Percentiles rank a stretch among this genome's conserved stretches.
Evolutionary conservation across 345 rosid genomes (phyloP).

Genomic region (Erucastrum elatum): DNA sequence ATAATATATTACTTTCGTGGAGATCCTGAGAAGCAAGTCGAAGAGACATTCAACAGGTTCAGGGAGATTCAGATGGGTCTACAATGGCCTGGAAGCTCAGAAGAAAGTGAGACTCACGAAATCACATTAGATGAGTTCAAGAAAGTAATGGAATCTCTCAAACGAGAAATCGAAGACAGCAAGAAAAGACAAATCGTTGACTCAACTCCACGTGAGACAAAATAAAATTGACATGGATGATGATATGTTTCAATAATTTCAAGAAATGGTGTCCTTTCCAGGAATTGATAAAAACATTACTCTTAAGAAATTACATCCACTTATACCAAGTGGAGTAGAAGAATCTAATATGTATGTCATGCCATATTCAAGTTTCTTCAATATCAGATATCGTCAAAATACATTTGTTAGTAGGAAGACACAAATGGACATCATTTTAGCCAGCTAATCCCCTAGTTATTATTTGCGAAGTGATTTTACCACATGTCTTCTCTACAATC

Average conservation of each 20-base stretch:
- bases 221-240: background rate
- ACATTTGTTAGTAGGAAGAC: background rate
- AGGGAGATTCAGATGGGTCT: slow-evolving; percentile 34
- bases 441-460: no score
- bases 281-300: background rate
- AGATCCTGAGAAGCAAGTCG: slow-evolving; percentile 22
- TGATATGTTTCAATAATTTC: background rate
- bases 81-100: slow-evolving; percentile 36
- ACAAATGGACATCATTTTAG: background rate
- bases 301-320: background rate
- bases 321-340: background rate
- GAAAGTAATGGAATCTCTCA: slow-evolving; percentile 44
- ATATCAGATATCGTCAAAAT: background rate
- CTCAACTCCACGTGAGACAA: background rate
- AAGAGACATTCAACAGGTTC: slow-evolving; percentile 40
- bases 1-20: slow-evolving; percentile 38
- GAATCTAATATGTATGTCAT: background rate
- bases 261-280: background rate
- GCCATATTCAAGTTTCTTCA: background rate
- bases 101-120: slow-evolving; percentile 30
- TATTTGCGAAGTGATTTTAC: no score
- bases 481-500: no score
- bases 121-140: slow-evolving; percentile 40
- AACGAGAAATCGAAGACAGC: slow-evolving; percentile 37
- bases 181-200: slow-evolving; percentile 12